A percentile compares a stretch with the other conserved stretches of the same genome.
Evolutionary conservation across 2,329 filamentous ascomycete genomes (phyloP).

Genomic region (Calonectria leucothoes): DNA sequence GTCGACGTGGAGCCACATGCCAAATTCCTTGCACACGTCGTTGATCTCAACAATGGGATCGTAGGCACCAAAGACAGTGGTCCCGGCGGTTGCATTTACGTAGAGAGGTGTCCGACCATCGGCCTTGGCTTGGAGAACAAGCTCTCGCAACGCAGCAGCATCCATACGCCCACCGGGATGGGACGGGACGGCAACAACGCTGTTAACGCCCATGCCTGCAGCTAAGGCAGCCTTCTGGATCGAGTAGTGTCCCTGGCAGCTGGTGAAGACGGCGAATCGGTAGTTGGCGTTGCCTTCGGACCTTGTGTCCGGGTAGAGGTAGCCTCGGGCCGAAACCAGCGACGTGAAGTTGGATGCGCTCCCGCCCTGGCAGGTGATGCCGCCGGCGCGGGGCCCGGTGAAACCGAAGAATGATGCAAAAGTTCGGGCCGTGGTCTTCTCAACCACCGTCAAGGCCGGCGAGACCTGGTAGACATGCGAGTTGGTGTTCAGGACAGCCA

Average conservation of each 20-base stretch:
- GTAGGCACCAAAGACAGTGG: constrained; percentile 90
- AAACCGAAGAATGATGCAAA: constrained; percentile 85
- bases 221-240: constrained; percentile 93
- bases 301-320: constrained; percentile 84
- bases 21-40: constrained; percentile 76
- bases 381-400: constrained; percentile 74
- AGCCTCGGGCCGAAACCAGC: constrained; percentile 88
- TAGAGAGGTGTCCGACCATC: constrained; percentile 87
- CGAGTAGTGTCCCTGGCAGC: constrained; percentile 90
- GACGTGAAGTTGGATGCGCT: constrained; percentile 87
- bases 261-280: constrained; percentile 87
- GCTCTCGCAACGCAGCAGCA: constrained; percentile 71
- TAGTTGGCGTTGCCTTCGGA: constrained; percentile 71
- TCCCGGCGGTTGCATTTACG: constrained; percentile 95
- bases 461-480: constrained; percentile 94
- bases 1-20: constrained; percentile 93
- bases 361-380: constrained; percentile 84
- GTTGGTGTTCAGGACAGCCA: constrained; percentile 92
- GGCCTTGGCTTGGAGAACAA: constrained; percentile 70
- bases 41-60: constrained; percentile 81
- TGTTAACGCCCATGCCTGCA: constrained; percentile 81
- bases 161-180: constrained; percentile 80
- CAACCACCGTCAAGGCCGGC: constrained; percentile 86
- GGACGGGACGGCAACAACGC: constrained; percentile 80
- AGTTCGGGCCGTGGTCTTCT: constrained; percentile 81